Evolutionary conservation across 306 rosid genomes (phyloP).

Genomic region (Cicer pinnatifidum): DNA sequence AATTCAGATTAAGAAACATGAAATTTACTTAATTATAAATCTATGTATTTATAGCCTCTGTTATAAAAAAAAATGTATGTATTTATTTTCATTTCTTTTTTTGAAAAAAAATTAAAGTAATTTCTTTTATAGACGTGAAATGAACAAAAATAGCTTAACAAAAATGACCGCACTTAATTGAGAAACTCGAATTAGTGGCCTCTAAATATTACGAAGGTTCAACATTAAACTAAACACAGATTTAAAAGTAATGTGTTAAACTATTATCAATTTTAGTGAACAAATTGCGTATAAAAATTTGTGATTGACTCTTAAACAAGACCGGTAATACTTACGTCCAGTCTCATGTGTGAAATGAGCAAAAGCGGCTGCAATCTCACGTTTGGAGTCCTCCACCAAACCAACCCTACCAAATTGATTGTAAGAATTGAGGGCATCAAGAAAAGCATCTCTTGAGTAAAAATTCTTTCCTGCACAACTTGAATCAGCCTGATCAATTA

Average conservation of each 20-base stretch:
- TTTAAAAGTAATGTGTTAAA: no score
- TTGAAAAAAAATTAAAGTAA: no score
- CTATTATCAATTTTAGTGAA: not conserved
- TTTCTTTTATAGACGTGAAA: no score
- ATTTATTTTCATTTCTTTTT: no score
- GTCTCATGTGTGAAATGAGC: constrained; percentile 89
- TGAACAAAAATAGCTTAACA: no score
- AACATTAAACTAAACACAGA: no score
- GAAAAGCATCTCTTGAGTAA: constrained; percentile 59
- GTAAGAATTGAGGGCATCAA: constrained; percentile 59
- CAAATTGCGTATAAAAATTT: not conserved
- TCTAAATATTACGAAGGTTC: no score
- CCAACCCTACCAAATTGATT: constrained; percentile 53
- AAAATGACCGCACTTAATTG: no score
- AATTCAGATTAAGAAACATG: not conserved
- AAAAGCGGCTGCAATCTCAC: constrained; percentile 85
- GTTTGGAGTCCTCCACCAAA: constrained; percentile 61
- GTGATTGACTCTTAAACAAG: no score
- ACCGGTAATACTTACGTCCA: constrained; percentile 52
- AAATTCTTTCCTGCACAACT: constrained; percentile 68
- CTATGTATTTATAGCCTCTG: no score
- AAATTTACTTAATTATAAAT: not conserved
- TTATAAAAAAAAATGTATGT: no score
- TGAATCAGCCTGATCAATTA: constrained; percentile 53
- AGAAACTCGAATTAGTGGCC: no score